Percentiles rank a stretch among this genome's conserved stretches.
phyloP scores from a whole-genome alignment of 169 alveolate genomes.

The Cytauxzoon felis region DNA sequence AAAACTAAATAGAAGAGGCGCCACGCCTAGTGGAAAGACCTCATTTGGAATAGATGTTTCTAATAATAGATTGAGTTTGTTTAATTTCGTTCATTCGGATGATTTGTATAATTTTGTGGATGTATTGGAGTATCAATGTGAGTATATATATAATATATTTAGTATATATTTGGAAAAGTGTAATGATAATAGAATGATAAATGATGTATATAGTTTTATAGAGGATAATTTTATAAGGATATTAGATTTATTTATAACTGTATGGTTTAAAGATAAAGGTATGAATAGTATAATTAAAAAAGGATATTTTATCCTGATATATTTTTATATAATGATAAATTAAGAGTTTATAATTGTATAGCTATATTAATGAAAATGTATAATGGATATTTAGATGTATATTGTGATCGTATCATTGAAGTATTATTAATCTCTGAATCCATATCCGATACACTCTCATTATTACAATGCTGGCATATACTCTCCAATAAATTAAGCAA shows the following conservation, averaged over 20 bases:
- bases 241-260: slow-evolving; percentile 39
- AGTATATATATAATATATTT: neutral
- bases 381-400: slow-evolving; percentile 39
- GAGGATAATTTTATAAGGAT: slow-evolving; percentile 42
- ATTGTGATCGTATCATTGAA: slow-evolving; percentile 50
- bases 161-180: neutral
- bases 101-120: too few relatives aligned
- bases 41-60: too few relatives aligned
- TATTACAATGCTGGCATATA: slow-evolving; percentile 28
- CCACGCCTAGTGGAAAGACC: too few relatives aligned
- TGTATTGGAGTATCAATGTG: neutral
- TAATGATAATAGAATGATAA: neutral
- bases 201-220: neutral
- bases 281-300: slow-evolving; percentile 22
- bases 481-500: slow-evolving; percentile 6
- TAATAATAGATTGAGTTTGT: too few relatives aligned
- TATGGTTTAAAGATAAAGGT: slow-evolving; percentile 21
- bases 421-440: slow-evolving; percentile 12
- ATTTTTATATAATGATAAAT: slow-evolving; percentile 11
- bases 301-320: slow-evolving; percentile 48
- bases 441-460: neutral
- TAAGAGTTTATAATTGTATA: slow-evolving; percentile 28
- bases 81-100: too few relatives aligned
- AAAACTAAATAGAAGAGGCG: too few relatives aligned
- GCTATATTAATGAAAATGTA: slow-evolving; percentile 22